Conservation (phyloP, 768 basidiomycete species). For the Suillus paluster region DNA sequence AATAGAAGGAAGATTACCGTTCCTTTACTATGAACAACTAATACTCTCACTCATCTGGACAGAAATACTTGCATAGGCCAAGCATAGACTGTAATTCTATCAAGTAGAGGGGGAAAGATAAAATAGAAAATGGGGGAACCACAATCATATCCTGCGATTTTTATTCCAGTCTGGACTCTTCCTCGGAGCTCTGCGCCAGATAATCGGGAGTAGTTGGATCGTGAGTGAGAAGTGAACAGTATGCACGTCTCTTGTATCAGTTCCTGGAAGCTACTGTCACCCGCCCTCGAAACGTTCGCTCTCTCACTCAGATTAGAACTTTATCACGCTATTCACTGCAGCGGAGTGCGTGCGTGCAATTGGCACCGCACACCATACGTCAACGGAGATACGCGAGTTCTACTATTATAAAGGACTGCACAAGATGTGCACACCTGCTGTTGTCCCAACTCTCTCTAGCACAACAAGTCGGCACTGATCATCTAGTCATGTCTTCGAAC, state of each 20-base stretch:
- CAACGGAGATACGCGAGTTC: not conserved
- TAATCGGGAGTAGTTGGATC: slow-evolving; percentile 19
- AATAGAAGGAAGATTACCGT: not conserved
- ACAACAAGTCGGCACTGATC: slow-evolving; percentile 1
- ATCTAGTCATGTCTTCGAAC: slow-evolving; percentile 23
- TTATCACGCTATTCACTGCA: slow-evolving; percentile 5
- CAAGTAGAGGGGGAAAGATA: not conserved
- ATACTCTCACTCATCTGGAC: not conserved
- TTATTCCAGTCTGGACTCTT: slow-evolving; percentile 1
- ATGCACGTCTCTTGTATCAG: slow-evolving; percentile 4
- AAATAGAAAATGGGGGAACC: not conserved
- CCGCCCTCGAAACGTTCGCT: slow-evolving; percentile 8
- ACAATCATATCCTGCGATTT: slow-evolving; percentile 8
- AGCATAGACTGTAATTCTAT: not conserved
- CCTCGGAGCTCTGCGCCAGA: slow-evolving; percentile 12
- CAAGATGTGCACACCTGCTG: not conserved
- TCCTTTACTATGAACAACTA: not conserved
- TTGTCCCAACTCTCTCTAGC: slow-evolving; percentile 2
- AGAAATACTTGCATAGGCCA: not conserved
- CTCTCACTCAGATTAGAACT: slow-evolving; percentile 7
- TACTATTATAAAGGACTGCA: slow-evolving; percentile 23
- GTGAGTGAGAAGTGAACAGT: slow-evolving; percentile 13
- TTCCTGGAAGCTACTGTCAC: slow-evolving; percentile 11
- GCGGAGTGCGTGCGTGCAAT: slow-evolving; percentile 2
- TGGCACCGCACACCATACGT: not conserved